These are phyloP conservation scores for Jasminum sambac DNA, from an alignment of 257 asterid genomes.

Conservation along the genomic window DNA sequence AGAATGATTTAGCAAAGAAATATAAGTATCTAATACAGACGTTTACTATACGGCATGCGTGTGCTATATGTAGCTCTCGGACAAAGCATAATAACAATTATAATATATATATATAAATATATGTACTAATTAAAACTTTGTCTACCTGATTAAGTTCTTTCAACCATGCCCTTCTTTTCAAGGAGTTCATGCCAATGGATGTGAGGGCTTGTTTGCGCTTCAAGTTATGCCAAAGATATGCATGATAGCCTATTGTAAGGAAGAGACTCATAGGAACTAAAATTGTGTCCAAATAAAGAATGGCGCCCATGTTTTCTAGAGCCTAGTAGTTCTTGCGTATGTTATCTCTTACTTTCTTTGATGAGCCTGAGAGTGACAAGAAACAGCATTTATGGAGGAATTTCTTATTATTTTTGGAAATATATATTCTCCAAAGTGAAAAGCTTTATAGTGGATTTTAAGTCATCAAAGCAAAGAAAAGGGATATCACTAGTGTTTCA, in stretches of 20 bases:
- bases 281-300: constrained; percentile 52
- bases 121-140: too few species aligned
- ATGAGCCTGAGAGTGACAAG: not conserved
- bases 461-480: constrained; percentile 24
- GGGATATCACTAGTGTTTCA: not conserved
- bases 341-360: not conserved
- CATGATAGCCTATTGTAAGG: constrained; percentile 76
- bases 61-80: too few species aligned
- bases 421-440: not conserved
- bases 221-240: constrained; percentile 63
- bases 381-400: not conserved
- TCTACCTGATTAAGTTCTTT: constrained; percentile 59
- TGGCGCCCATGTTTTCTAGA: constrained; percentile 23
- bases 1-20: not conserved
- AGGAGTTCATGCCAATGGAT: constrained; percentile 56
- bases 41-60: too few species aligned
- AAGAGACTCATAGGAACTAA: constrained; percentile 66
- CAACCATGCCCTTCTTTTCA: constrained; percentile 59
- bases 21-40: not conserved
- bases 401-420: not conserved
- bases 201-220: constrained; percentile 51
- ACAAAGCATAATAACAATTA: too few species aligned
- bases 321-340: not conserved
- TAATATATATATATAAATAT: too few species aligned
- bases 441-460: constrained; percentile 27